phyloP scores from a whole-genome alignment of 2,329 filamentous ascomycete species.

The Arthrobotrys pseudoclavata region DNA sequence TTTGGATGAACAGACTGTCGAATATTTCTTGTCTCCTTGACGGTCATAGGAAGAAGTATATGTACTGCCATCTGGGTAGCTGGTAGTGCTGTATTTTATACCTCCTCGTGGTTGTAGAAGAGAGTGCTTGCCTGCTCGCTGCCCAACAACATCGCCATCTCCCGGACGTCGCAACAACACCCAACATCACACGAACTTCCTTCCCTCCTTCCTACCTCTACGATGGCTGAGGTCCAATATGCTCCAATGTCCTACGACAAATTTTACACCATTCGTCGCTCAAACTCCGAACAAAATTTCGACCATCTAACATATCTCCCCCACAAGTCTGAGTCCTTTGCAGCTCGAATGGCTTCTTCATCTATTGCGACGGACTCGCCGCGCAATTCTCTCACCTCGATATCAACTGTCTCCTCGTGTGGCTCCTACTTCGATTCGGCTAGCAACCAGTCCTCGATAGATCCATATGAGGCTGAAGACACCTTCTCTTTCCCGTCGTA shows the following conservation, averaged over 20 bases:
- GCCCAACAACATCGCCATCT: conserved; percentile 17
- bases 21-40: neutral
- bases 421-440: conserved; percentile 57
- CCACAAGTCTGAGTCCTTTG: conserved; percentile 42
- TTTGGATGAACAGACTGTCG: conserved; percentile 31
- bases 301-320: conserved; percentile 50
- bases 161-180: conserved; percentile 21
- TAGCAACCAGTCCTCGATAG: conserved; percentile 59
- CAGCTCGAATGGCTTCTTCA: conserved; percentile 54
- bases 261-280: conserved; percentile 50
- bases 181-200: neutral
- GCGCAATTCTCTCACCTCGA: conserved; percentile 56
- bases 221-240: conserved; percentile 58
- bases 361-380: conserved; percentile 54
- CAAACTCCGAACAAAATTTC: conserved; percentile 59
- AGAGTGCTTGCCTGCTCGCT: conserved; percentile 5
- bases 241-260: conserved; percentile 59
- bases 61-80: conserved; percentile 20
- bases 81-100: conserved; percentile 19
- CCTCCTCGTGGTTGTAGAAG: conserved; percentile 18
- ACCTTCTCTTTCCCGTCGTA: conserved; percentile 56
- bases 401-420: conserved; percentile 57
- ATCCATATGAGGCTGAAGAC: conserved; percentile 52
- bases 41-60: conserved; percentile 4
- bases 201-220: conserved; percentile 16